Conservation (phyloP, 805 yeast genomes). For the Teunomyces lycoperdinae region DNA sequence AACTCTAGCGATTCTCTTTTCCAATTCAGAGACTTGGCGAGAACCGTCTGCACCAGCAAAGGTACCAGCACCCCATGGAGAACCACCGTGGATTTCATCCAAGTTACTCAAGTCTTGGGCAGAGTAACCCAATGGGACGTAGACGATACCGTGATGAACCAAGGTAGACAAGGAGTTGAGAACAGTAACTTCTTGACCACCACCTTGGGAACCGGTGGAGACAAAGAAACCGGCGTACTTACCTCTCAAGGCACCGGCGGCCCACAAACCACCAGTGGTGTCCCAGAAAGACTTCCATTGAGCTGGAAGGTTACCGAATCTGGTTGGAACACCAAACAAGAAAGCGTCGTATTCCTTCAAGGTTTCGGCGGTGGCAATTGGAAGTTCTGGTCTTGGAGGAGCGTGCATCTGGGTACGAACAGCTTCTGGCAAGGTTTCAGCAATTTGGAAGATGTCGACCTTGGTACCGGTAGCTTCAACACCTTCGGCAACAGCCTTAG, state of each 20-base stretch:
- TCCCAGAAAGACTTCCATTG: constrained; percentile 25
- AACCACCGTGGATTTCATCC: constrained; percentile 23
- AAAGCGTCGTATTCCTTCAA: constrained; percentile 24
- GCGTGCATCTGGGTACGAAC: constrained; percentile 57
- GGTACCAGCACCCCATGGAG: constrained; percentile 28
- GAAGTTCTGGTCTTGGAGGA: constrained; percentile 39
- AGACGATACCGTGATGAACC: constrained; percentile 24
- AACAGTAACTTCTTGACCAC: constrained; percentile 25
- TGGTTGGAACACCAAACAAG: constrained; percentile 25
- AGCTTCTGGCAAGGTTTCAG: constrained; percentile 67
- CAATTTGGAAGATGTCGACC: constrained; percentile 69
- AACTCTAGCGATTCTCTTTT: constrained; percentile 18
- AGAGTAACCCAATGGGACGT: constrained; percentile 24
- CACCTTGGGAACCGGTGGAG: constrained; percentile 23
- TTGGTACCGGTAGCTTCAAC: constrained; percentile 60
- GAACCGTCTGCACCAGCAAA: constrained; percentile 24
- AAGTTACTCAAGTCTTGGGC: constrained; percentile 14
- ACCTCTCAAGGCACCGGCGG: constrained; percentile 17
- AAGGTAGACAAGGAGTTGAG: constrained; percentile 21
- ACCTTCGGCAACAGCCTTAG: constrained; percentile 65
- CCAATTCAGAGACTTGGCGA: constrained; percentile 16
- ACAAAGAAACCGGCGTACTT: constrained; percentile 25
- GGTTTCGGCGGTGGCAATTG: constrained; percentile 19
- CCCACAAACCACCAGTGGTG: constrained; percentile 24
- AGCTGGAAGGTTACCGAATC: constrained; percentile 23